Evolutionary conservation across 2,329 filamentous ascomycete genomes (phyloP).

Genomic region (Alternaria burnsii): DNA sequence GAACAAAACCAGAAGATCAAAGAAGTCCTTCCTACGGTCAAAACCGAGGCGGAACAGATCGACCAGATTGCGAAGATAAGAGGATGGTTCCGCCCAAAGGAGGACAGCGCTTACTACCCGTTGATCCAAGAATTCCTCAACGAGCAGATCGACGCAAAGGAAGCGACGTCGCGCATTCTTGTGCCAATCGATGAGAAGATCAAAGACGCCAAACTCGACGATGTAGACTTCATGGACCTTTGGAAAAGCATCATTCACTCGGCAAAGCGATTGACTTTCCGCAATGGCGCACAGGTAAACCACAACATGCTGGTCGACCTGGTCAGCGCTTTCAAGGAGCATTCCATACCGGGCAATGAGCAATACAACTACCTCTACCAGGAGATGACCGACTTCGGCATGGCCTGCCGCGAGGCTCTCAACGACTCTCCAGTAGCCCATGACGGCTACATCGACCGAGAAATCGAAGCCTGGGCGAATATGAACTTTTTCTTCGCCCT

Average conservation of each 20-base stretch:
- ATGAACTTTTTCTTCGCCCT: conserved; percentile 44
- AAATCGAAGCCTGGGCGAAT: conserved; percentile 44
- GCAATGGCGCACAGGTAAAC: background rate
- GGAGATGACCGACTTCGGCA: conserved; percentile 30
- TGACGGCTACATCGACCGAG: conserved; percentile 26
- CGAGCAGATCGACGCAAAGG: conserved; percentile 23
- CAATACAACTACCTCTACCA: conserved; percentile 32
- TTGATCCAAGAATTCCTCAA: conserved; percentile 36
- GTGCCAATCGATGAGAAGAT: conserved; percentile 39
- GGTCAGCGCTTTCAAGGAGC: conserved; percentile 35
- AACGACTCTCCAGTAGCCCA: conserved; percentile 39
- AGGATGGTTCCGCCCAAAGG: conserved; percentile 40
- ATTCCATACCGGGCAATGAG: conserved; percentile 28
- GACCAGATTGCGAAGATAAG: conserved; percentile 42
- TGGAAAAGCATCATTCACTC: conserved; percentile 46
- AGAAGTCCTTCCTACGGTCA: conserved; percentile 25
- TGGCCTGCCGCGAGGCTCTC: conserved; percentile 39
- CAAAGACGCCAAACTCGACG: conserved; percentile 24
- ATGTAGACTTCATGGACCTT: conserved; percentile 34
- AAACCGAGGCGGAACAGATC: conserved; percentile 31
- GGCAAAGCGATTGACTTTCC: conserved; percentile 34
- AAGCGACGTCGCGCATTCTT: conserved; percentile 29
- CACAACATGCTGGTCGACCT: conserved; percentile 34
- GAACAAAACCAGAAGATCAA: conserved; percentile 31
- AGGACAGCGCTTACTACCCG: conserved; percentile 33